Evolutionary conservation across 371 early-diverging fungal species (phyloP).

Genomic region (Mucor racemosus): DNA sequence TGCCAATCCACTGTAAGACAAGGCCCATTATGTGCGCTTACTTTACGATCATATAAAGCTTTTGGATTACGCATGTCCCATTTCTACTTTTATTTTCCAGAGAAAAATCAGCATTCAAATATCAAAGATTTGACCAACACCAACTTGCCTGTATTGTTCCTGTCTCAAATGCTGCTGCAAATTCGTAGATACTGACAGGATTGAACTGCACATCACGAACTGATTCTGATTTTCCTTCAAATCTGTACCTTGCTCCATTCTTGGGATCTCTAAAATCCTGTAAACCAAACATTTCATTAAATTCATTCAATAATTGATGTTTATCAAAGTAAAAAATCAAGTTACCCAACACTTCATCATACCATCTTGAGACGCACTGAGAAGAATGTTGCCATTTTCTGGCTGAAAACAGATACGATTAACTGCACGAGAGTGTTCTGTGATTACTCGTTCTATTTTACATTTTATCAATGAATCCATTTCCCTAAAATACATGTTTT

Average conservation of each 20-base stretch:
- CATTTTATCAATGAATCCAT: neutral
- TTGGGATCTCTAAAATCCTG: conserved; percentile 77
- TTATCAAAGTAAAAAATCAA: neutral
- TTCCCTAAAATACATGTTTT: neutral
- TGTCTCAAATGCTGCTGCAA: conserved; percentile 88
- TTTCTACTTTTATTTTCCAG: conserved; percentile 46
- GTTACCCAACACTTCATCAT: conserved; percentile 81
- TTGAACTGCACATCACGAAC: conserved; percentile 89
- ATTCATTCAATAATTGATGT: neutral
- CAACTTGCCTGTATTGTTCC: conserved; percentile 76
- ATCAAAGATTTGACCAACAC: too few species aligned
- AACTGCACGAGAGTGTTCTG: conserved; percentile 81
- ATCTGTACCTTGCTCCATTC: conserved; percentile 54
- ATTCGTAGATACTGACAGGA: conserved; percentile 64
- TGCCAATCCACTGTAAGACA: conserved; percentile 86
- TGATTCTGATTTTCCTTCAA: conserved; percentile 82
- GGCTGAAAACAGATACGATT: conserved; percentile 83
- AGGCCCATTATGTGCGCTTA: conserved; percentile 80
- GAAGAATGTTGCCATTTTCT: conserved; percentile 64
- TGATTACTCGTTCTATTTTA: conserved; percentile 66
- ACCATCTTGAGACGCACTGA: conserved; percentile 86
- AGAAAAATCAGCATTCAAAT: neutral
- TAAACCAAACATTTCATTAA: too few species aligned
- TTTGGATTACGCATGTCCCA: conserved; percentile 82
- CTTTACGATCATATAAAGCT: conserved; percentile 65